A percentile compares a stretch with the other conserved stretches of the same genome.
Evolutionary conservation across 2,329 filamentous ascomycete genomes (phyloP).

Genomic region (Tolypocladium sp.): DNA sequence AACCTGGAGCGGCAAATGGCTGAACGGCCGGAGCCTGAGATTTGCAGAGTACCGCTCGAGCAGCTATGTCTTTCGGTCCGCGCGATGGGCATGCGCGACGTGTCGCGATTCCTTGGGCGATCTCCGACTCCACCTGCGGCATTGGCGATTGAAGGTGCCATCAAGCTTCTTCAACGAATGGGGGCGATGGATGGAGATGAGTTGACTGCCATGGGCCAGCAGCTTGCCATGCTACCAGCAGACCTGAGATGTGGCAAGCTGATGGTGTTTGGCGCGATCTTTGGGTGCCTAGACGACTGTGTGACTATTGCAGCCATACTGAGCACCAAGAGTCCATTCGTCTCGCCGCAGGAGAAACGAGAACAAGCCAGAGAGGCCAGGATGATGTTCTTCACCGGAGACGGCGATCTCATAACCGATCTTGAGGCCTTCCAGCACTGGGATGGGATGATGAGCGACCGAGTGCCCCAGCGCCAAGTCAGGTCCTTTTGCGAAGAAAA

Average conservation of each 20-base stretch:
- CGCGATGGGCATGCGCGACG: constrained; percentile 84
- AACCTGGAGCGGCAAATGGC: constrained; percentile 81
- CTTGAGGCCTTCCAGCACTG: constrained; percentile 77
- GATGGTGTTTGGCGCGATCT: constrained; percentile 90
- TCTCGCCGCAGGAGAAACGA: constrained; percentile 73
- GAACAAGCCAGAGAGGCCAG: constrained; percentile 74
- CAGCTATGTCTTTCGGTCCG: constrained; percentile 91
- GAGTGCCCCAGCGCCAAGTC: constrained; percentile 52
- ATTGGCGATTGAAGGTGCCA: constrained; percentile 75
- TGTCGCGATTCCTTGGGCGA: constrained; percentile 70
- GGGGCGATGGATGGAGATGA: constrained; percentile 80
- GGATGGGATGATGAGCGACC: constrained; percentile 54
- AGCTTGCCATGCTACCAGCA: constrained; percentile 90
- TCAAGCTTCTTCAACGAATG: constrained; percentile 72
- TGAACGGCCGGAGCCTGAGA: constrained; percentile 85
- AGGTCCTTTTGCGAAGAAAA: constrained; percentile 76
- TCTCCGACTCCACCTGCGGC: constrained; percentile 85
- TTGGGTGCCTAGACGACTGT: constrained; percentile 82
- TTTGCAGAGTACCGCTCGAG: constrained; percentile 83
- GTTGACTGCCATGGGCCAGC: constrained; percentile 81
- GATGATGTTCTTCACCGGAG: constrained; percentile 61
- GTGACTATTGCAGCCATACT: constrained; percentile 86
- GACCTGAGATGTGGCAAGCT: constrained; percentile 90
- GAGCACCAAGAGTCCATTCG: constrained; percentile 80
- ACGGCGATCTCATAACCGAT: constrained; percentile 86